Percentiles rank a stretch among this genome's conserved stretches.
Conservation (phyloP, 2,329 filamentous ascomycete genomes). For the Fusarium mundagurra region DNA sequence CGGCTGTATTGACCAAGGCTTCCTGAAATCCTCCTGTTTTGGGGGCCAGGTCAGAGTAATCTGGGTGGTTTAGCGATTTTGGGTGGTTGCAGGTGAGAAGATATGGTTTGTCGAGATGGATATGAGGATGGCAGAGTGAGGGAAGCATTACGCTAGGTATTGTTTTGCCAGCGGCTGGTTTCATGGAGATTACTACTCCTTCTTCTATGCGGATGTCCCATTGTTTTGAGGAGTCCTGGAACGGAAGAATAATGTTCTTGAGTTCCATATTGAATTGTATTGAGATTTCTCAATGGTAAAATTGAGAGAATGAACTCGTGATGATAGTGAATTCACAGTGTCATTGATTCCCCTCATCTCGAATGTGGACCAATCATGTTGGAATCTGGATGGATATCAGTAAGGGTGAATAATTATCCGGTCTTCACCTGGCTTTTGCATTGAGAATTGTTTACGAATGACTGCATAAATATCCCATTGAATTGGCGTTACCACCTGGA, state of each 20-base stretch:
- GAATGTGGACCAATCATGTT: neutral
- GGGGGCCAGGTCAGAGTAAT: constrained; percentile 1
- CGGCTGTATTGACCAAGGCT: constrained; percentile 1
- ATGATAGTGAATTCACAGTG: neutral
- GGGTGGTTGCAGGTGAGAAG: constrained; percentile 4
- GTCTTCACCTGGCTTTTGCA: neutral
- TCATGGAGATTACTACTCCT: constrained; percentile 2
- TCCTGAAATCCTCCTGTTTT: constrained; percentile 1
- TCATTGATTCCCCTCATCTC: constrained; percentile 5
- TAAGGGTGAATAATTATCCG: neutral
- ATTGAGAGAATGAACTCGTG: neutral
- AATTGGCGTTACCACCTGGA: too few relatives aligned
- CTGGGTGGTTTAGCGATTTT: neutral
- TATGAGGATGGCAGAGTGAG: constrained; percentile 17
- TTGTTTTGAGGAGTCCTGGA: neutral
- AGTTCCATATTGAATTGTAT: neutral
- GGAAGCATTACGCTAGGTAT: neutral
- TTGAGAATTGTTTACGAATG: too few relatives aligned
- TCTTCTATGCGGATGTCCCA: constrained; percentile 3
- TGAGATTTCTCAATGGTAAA: too few relatives aligned
- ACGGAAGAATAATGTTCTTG: neutral
- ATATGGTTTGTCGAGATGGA: constrained; percentile 16
- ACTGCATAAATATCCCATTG: neutral
- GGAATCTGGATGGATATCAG: fast-evolving
- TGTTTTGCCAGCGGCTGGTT: neutral